Percentiles rank a stretch among this genome's conserved stretches.
These are phyloP conservation scores for Epichloe hybrida DNA, from an alignment of 2,329 filamentous ascomycete genomes.

Conservation along the genomic window DNA sequence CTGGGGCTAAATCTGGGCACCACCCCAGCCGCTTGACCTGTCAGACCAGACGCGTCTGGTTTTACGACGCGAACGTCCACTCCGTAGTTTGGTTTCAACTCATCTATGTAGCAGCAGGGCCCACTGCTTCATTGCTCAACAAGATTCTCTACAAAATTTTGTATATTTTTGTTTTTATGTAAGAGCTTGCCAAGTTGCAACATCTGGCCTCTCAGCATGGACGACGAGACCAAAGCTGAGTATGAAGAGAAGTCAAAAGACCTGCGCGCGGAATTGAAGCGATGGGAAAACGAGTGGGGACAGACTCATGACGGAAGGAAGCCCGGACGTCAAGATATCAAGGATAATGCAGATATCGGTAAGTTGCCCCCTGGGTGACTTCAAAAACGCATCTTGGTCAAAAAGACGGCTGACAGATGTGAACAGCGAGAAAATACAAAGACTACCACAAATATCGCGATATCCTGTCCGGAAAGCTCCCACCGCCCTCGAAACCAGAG, in stretches of 20 bases:
- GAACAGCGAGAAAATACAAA: constrained; percentile 58
- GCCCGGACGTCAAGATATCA: constrained; percentile 61
- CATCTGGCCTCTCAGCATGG: constrained; percentile 25
- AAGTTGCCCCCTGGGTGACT: constrained; percentile 12
- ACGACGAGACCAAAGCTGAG: constrained; percentile 26
- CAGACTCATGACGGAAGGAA: constrained; percentile 50
- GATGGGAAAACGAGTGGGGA: constrained; percentile 59
- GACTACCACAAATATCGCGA: constrained; percentile 56
- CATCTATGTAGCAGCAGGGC: neutral
- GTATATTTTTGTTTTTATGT: neutral
- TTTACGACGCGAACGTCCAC: neutral
- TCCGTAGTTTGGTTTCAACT: neutral
- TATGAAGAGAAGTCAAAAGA: constrained; percentile 38
- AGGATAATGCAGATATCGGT: constrained; percentile 66
- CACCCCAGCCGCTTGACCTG: neutral
- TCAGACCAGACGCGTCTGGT: neutral
- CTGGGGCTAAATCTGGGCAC: neutral
- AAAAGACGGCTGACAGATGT: neutral
- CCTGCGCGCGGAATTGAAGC: constrained; percentile 58
- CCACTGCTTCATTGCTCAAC: neutral
- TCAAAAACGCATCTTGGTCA: too few relatives aligned
- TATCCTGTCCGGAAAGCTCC: constrained; percentile 40
- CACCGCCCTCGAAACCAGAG: constrained; percentile 21
- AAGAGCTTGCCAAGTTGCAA: neutral
- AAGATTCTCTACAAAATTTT: neutral